Evolutionary conservation across 2,329 filamentous ascomycete genomes (phyloP).

Genomic region (Penicillium sp.): DNA sequence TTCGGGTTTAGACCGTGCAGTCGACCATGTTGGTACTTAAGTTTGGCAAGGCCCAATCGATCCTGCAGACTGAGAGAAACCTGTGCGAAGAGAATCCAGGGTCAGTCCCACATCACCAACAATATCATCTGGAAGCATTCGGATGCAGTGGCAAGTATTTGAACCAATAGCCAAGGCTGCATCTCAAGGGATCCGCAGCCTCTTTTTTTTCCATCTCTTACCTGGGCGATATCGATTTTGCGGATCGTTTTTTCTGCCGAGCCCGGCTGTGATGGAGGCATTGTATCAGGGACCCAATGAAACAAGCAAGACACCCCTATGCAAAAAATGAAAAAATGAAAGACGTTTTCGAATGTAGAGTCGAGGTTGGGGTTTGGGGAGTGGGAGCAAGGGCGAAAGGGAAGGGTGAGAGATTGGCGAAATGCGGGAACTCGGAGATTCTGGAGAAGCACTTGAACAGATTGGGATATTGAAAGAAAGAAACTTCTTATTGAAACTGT

Average conservation of each 20-base stretch:
- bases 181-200: background rate
- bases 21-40: constrained; percentile 96
- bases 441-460: constrained; percentile 9
- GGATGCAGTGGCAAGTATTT: background rate
- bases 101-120: constrained; percentile 1
- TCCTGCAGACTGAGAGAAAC: constrained; percentile 92
- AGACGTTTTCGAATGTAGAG: background rate
- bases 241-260: constrained; percentile 40
- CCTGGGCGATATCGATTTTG: constrained; percentile 44
- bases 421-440: constrained; percentile 5
- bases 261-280: constrained; percentile 33
- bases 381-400: constrained; percentile 19
- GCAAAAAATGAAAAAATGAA: background rate
- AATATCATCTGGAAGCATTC: background rate
- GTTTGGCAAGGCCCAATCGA: constrained; percentile 89
- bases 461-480: constrained; percentile 1
- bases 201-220: constrained; percentile 20
- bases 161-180: background rate
- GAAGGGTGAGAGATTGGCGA: constrained; percentile 14
- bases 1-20: constrained; percentile 74
- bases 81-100: constrained; percentile 47
- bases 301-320: constrained; percentile 5
- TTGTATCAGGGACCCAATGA: constrained; percentile 20
- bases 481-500: background rate
- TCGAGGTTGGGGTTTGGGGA: constrained; percentile 6